phyloP scores from a whole-genome alignment of 768 basidiomycete genomes.

The Boletus pseudopeckii region DNA sequence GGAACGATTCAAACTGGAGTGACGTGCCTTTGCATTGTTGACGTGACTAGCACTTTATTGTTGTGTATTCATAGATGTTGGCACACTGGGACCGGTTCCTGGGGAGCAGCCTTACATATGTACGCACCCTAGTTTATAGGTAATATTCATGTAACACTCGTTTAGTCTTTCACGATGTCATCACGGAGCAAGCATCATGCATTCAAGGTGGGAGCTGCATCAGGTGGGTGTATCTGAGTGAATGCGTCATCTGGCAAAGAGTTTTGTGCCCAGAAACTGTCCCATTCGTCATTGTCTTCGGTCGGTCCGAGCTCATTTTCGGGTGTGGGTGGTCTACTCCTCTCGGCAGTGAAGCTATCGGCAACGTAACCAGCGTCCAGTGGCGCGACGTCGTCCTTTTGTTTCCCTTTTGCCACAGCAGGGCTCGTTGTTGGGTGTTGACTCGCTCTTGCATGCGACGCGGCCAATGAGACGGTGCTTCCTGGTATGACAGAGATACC shows the following conservation, averaged over 20 bases:
- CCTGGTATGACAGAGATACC: constrained; percentile 47
- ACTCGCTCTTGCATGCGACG: background rate
- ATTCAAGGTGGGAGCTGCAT: constrained; percentile 7
- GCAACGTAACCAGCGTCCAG: constrained; percentile 36
- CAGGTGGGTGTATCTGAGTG: constrained; percentile 12
- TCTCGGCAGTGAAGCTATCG: constrained; percentile 21
- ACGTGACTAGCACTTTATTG: background rate
- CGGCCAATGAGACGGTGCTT: constrained; percentile 14
- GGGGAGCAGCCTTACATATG: background rate
- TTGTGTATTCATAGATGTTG: background rate
- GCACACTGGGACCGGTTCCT: constrained; percentile 17
- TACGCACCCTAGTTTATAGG: background rate
- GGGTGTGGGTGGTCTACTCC: constrained; percentile 17
- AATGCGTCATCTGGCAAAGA: constrained; percentile 40
- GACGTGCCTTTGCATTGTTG: constrained; percentile 21
- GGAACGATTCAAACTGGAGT: constrained; percentile 19
- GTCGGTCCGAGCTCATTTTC: constrained; percentile 23
- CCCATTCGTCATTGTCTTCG: constrained; percentile 44
- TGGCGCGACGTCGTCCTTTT: constrained; percentile 29
- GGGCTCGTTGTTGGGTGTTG: constrained; percentile 9
- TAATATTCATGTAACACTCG: constrained; percentile 5
- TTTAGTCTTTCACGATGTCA: background rate
- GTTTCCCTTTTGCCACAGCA: background rate
- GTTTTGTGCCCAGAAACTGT: constrained; percentile 43
- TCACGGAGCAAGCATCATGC: constrained; percentile 8